Percentiles rank a stretch among this genome's conserved stretches.
Evolutionary conservation across 306 rosid genomes (phyloP).

Genomic region (Geum urbanum): DNA sequence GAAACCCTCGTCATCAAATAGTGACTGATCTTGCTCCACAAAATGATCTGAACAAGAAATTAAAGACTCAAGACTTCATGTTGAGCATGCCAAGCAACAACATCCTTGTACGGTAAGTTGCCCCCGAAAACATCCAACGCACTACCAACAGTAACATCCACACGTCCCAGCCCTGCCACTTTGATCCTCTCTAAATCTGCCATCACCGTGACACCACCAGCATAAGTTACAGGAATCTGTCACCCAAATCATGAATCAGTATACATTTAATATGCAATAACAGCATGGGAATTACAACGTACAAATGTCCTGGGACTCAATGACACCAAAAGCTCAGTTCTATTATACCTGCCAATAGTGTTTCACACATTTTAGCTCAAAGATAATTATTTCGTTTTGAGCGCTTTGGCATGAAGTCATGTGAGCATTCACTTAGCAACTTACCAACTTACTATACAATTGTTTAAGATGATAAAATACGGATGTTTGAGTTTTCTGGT

Average conservation of each 20-base stretch:
- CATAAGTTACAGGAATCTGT: slow-evolving; percentile 89
- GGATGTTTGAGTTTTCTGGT: neutral
- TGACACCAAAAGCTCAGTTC: neutral
- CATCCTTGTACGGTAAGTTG: slow-evolving; percentile 53
- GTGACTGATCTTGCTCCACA: neutral
- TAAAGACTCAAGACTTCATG: slow-evolving; percentile 43
- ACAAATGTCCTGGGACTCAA: neutral
- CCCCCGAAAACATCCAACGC: slow-evolving; percentile 88
- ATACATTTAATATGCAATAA: neutral
- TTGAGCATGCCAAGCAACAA: slow-evolving; percentile 74
- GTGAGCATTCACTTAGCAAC: neutral
- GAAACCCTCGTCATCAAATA: neutral
- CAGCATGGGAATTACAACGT: slow-evolving; percentile 13
- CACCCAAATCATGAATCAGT: slow-evolving; percentile 13
- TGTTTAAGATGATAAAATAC: neutral
- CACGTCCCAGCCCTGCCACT: slow-evolving; percentile 60
- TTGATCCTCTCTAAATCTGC: slow-evolving; percentile 78
- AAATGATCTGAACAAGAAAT: neutral
- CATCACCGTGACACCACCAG: slow-evolving; percentile 86
- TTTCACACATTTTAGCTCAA: neutral
- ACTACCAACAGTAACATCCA: slow-evolving; percentile 82
- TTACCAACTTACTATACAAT: neutral
- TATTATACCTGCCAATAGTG: neutral
- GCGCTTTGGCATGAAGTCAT: neutral
- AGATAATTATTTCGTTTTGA: neutral